Evolutionary conservation across 441 rosid genomes (phyloP), one percentile per base, ranked within the genome.

Genomic region (Iberis amara): DNA sequence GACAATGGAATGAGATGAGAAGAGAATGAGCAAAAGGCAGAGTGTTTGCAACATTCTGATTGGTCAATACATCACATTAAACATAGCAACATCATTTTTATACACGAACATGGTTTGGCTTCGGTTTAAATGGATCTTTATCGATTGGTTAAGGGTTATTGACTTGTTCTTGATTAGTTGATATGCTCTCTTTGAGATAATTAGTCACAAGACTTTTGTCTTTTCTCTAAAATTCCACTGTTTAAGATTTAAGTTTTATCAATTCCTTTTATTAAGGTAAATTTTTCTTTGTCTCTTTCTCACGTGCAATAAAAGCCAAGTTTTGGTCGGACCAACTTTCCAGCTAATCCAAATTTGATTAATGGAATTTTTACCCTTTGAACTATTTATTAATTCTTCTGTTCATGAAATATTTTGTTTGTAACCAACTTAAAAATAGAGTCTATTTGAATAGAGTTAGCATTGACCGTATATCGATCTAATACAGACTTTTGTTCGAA

Each of bases 291-390:
- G 54, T 46, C 60, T 31, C 36, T 7, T 39, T 39, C 59, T 54
- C 67, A 62, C 50, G 61, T 62, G 68, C 54, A 40, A 13, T 14
- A n/a, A n/a, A n/a, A n/a, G n/a, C n/a, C n/a, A n/a, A n/a, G n/a
- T n/a, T n/a, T n/a, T n/a, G n/a, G n/a, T n/a, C n/a, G 23, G 55
- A 48, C 67, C 49, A 47, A 33, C 33, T 62, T 55, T 55, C 68
- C 61, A 39, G 55, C 67, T 47, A 54, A 39, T 47, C 30, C 33
- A 11, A 8, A 47, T 39, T 11, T 24, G 6, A 13, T 13, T 23
- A 13, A 9, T 13, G 4, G 7, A 30, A 39, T 28, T 56, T 8
- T 2, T 8, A 42, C 45, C n/a, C n/a, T 21, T 11, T 2, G 8
- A 32, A 30, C 2, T 9, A 53, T 39, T 39, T 39, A 43, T 24